A percentile compares a stretch with the other conserved stretches of the same genome.
These are phyloP conservation scores for Sambucus nigra DNA, from an alignment of 129 eudicot species.

Conservation along the genomic window DNA sequence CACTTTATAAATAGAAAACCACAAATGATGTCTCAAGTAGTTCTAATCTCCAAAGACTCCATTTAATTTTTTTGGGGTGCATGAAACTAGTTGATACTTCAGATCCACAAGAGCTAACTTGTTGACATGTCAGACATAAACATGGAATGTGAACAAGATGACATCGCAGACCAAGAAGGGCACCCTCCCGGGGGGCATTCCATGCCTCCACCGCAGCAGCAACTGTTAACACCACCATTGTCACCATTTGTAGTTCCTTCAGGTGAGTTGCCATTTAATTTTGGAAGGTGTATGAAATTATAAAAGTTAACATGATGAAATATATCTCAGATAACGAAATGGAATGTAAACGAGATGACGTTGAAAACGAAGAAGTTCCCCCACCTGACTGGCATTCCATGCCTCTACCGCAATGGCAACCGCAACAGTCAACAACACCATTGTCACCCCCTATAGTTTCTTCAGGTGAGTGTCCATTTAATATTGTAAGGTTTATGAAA, in stretches of 20 bases:
- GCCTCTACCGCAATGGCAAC: too few species aligned
- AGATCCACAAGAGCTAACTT: neutral
- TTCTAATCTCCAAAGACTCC: neutral
- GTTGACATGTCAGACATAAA: slow-evolving; percentile 17
- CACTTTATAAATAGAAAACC: neutral
- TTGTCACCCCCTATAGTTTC: too few species aligned
- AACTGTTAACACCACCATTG: slow-evolving; percentile 19
- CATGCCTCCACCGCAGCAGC: slow-evolving; percentile 25
- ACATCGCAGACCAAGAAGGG: slow-evolving; percentile 23
- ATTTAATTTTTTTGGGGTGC: neutral
- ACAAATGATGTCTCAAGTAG: neutral
- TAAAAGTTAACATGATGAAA: too few species aligned
- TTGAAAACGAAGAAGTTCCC: too few species aligned
- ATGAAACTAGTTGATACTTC: neutral
- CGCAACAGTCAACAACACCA: too few species aligned
- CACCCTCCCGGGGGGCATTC: slow-evolving; percentile 46
- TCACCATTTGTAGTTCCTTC: slow-evolving; percentile 18
- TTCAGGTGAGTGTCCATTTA: too few species aligned
- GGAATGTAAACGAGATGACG: too few species aligned
- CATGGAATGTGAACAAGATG: slow-evolving; percentile 19
- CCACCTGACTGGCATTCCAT: too few species aligned
- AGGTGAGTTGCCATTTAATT: slow-evolving; percentile 17
- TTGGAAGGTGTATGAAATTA: too few species aligned
- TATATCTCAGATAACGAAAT: too few species aligned
- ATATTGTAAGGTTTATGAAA: neutral